Percentiles rank a stretch among this genome's conserved stretches.
Evolutionary conservation across 768 basidiomycete genomes (phyloP).

Genomic region (Boletus pseudopeckii): DNA sequence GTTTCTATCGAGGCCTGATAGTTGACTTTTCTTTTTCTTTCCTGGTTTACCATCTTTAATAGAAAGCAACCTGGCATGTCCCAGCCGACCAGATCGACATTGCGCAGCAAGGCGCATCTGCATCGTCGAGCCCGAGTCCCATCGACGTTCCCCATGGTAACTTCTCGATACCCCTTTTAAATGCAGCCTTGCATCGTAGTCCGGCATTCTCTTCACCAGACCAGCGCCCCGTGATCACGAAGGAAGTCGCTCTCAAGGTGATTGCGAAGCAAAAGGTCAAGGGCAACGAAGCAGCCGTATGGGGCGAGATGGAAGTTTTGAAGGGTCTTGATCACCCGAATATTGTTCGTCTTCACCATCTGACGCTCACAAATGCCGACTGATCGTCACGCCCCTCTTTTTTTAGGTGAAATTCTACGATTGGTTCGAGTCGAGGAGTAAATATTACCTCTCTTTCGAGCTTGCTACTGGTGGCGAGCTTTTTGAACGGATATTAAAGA

Average conservation of each 20-base stretch:
- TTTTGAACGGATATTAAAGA: conserved; percentile 80
- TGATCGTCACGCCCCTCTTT: neutral
- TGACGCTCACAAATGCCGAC: neutral
- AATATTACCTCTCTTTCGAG: conserved; percentile 95
- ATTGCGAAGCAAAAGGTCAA: conserved; percentile 96
- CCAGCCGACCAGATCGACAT: conserved; percentile 55
- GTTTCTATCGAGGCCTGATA: neutral
- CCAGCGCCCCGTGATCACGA: conserved; percentile 38
- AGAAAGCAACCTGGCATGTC: conserved; percentile 79
- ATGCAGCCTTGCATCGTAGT: conserved; percentile 21
- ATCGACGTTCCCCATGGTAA: conserved; percentile 16
- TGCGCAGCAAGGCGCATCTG: conserved; percentile 57
- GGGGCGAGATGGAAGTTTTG: conserved; percentile 92
- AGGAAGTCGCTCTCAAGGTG: conserved; percentile 84
- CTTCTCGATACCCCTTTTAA: conserved; percentile 31
- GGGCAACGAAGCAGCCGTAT: conserved; percentile 83
- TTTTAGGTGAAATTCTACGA: conserved; percentile 96
- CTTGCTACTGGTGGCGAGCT: conserved; percentile 93
- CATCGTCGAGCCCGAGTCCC: conserved; percentile 28
- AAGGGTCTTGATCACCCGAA: conserved; percentile 89
- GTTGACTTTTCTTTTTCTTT: neutral
- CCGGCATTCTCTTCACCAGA: conserved; percentile 24
- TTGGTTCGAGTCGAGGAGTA: conserved; percentile 91
- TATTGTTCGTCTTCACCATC: conserved; percentile 53
- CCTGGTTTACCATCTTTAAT: neutral